Evolutionary conservation across 306 rosid species (phyloP), one percentile per base, ranked within the genome.

Genomic region (Datisca glomerata): DNA sequence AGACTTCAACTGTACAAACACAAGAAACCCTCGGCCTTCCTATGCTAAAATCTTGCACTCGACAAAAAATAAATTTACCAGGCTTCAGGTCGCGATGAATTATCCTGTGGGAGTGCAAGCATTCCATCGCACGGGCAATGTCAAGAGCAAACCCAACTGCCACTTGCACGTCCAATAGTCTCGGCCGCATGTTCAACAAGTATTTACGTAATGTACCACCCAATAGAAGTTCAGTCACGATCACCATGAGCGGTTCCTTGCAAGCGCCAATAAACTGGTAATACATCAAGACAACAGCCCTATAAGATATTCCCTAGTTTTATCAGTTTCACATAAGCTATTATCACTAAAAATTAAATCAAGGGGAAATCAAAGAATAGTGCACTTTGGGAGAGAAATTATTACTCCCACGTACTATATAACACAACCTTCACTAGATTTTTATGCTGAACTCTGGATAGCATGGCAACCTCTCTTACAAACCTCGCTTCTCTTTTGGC

Each of bases 361-460:
- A 6, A 39, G 44, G 19, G 24, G 6, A 24, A 3, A 12, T 24
- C 24, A 39, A 16, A 47, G 10, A 13, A 18, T 24, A 7, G 1
- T 15, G 14, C 17, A 14, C n/a, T n/a, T n/a, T n/a, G 33, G 44
- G 28, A 12, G 7, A 6, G 6, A 6, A 20, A 3, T 43, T 52
- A 52, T 17, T 1, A 8, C 4, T 14, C 20, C 25, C 15, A 13
- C 13, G 9, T n/a, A 34, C 29, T 27, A 24, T n/a, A n/a, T n/a
- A 1, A 36, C 41, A 57, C 62, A 64, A 87, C 96, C 94, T 82
- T 76, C 49, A 78, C 93, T 45, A 89, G 75, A 72, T 89, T 83
- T 47, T 74, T 80, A 75, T 89, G 97, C 29, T 80, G 93, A 65
- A 89, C 97, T 74, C 51, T 83, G 10, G 94, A 76, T 45, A 83